Base-by-base conservation (phyloP, 306 rosid genomes). In the Glycine latifolia region DNA sequence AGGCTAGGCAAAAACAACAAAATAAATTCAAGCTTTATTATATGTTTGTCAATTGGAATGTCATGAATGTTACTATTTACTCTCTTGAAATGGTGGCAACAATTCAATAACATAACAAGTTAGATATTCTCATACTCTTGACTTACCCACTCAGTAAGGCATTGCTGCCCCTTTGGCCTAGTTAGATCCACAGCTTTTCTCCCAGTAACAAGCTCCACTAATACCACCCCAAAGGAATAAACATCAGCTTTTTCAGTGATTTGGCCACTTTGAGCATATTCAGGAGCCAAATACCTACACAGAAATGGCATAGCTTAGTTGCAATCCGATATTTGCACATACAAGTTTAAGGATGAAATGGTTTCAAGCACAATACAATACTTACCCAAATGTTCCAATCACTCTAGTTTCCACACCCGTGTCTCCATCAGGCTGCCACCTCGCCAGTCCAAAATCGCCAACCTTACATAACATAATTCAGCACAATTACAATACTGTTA, bases 371-470 rank as follows among this genome's bases (percentile, higher is more conserved):
- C 16, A 17, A 62, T 49, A 71, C 26, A 71, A 79, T 1, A 71
- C 84, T 43, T 85, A 96, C 99, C 99, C 99, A 71, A 96, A 96
- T 43, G 99, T 96, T 89, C 99, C 99, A 74, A 96, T 96, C 9
- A 96, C 98, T 87, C 99, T 85, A 2, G 99, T 96, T 71, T 96
- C 99, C 73, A 96, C 98, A 66, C 98, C 99, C 0, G 88, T 85
- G 75, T 93, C 99, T 72, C 98, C 99, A 73, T 96, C 99, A 7
- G 99, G 99, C 85, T 96, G 99, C 99, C 99, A 96, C 88, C 99
- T 91, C 31, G 99, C 99, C 9, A 96, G 88, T 62, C 99, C 99
- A 83, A 96, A 96, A 86, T 96, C 99, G 69, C 99, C 99, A 82
- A 96, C 98, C 99, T 96, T 33, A 66, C 58, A 84, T 78, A 80